Base-by-base conservation (phyloP, 208 protist genomes). In the Borovskyia barvae region DNA sequence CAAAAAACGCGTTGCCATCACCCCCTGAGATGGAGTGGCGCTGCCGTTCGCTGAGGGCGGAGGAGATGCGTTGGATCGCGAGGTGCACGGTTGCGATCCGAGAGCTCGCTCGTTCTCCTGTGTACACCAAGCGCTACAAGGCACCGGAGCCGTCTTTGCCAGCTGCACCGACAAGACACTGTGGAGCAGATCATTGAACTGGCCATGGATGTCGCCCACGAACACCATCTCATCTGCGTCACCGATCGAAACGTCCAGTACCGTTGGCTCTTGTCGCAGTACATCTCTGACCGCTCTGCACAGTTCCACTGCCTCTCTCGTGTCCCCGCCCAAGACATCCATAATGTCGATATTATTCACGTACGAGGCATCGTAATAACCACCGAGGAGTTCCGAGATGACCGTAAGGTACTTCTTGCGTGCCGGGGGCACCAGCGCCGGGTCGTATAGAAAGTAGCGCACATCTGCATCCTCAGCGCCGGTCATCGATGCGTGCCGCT, bases 121-220 rank as follows among this genome's bases (percentile, higher is more conserved):
- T 24, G 26, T 14, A 12, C 25, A 35, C 14, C 36, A 11, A 19
- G 39, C 22, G 2, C 35, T 20, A 30, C 24, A 24, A 1, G 17
- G 29, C 11, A 70, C 54, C 12, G 66, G 49, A 1, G 55, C 19
- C 3, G 66, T 55, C 29, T 66, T 73, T 1, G 25, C 11, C 2
- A 93, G 72, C 67, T 94, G 84, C 15, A 84, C 70, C 0, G 70
- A 71, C 3, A 94, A 53, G 0, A 90, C 74, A 40, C 68, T 89
- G 37, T 78, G 71, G 0, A 91, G 57, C 1, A 95, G 36, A 51
- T 95, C 90, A 43, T 75, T 75, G 61, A 89, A 93, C 67, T 95
- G 85, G 2, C 86, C 90, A 51, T 95, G 90, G 39, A 95, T 86
- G 67, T 95, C 90, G 29, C 90, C 90, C 8, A 94, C 82, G 48